Conservation (phyloP, 805 yeast genomes). For the Brettanomyces naardenensis region DNA sequence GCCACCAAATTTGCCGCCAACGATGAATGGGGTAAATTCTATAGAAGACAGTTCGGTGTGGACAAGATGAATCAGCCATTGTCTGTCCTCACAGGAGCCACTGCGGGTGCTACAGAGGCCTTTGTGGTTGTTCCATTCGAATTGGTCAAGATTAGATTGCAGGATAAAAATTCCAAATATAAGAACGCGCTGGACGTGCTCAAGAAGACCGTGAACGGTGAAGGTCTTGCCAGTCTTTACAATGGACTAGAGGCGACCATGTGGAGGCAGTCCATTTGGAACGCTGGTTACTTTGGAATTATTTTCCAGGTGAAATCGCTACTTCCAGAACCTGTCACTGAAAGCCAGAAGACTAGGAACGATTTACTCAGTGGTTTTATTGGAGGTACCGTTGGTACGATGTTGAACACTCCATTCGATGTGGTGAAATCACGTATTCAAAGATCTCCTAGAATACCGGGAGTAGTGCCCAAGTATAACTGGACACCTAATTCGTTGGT, state of each 20-base stretch:
- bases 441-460: conserved; percentile 54
- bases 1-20: conserved; percentile 98
- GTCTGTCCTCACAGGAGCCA: conserved; percentile 90
- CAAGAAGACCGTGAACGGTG: conserved; percentile 55
- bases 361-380: conserved; percentile 89
- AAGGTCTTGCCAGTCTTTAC: conserved; percentile 79
- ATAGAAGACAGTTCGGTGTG: conserved; percentile 64
- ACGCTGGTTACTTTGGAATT: conserved; percentile 95
- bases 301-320: conserved; percentile 78
- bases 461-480: conserved; percentile 78
- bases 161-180: conserved; percentile 77
- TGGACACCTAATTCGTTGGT: conserved; percentile 84
- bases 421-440: conserved; percentile 97
- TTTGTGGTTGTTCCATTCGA: conserved; percentile 98
- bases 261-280: conserved; percentile 97
- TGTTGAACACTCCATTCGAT: conserved; percentile 93
- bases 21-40: conserved; percentile 90
- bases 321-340: conserved; percentile 68
- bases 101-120: conserved; percentile 96
- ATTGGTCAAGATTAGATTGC: conserved; percentile 88
- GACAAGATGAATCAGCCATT: conserved; percentile 67
- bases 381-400: conserved; percentile 97
- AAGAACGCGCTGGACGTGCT: conserved; percentile 82
- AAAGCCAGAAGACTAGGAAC: conserved; percentile 70
- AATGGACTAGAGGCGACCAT: conserved; percentile 94